phyloP scores from a whole-genome alignment of 345 rosid species.

The Camelina neglecta region DNA sequence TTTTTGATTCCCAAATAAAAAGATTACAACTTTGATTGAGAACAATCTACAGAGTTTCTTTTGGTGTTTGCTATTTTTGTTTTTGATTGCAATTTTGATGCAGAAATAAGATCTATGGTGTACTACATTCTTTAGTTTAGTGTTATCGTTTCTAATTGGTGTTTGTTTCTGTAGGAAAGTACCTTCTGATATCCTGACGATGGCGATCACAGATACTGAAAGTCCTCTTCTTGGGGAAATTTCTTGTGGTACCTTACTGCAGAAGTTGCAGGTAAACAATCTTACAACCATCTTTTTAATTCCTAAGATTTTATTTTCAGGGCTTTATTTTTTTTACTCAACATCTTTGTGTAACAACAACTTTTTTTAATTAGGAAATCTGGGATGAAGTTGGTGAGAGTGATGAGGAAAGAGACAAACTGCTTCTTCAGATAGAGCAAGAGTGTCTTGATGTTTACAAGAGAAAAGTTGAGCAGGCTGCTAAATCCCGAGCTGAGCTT shows the following conservation, averaged over 20 bases:
- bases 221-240: constrained; percentile 89
- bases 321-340: background rate
- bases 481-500: constrained; percentile 86
- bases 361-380: constrained; percentile 61
- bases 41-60: background rate
- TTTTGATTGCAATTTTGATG: background rate
- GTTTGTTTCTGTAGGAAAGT: constrained; percentile 38
- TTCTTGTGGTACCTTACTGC: constrained; percentile 88
- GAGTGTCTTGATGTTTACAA: constrained; percentile 95
- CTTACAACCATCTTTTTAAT: background rate
- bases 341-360: background rate
- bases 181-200: constrained; percentile 46
- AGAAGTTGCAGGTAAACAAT: constrained; percentile 79
- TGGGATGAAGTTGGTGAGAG: constrained; percentile 99
- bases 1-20: background rate
- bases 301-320: background rate
- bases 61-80: too few relatives aligned
- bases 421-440: constrained; percentile 93
- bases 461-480: constrained; percentile 92
- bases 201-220: constrained; percentile 72
- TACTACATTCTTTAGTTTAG: constrained; percentile 1
- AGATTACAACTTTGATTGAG: constrained; percentile 1
- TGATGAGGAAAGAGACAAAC: constrained; percentile 87
- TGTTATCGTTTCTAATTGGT: constrained; percentile 8
- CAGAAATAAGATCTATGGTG: background rate